These are phyloP conservation scores for Penicillium sp. DNA, from an alignment of 2,329 filamentous ascomycete species.

Conservation along the genomic window DNA sequence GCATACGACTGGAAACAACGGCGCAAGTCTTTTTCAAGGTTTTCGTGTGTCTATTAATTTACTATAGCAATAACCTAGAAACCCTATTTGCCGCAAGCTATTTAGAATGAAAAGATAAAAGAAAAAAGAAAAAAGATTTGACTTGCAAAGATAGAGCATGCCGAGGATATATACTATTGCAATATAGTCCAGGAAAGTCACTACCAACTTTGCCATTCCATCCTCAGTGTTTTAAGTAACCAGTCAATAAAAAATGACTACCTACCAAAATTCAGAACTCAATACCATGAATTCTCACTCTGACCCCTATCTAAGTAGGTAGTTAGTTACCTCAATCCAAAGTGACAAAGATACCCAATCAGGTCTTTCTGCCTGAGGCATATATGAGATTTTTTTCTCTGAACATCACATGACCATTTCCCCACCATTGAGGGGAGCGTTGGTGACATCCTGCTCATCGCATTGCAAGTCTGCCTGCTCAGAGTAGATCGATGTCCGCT, in stretches of 20 bases:
- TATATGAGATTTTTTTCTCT: slow-evolving; percentile 16
- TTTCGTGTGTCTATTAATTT: not conserved
- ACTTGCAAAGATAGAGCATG: too few relatives aligned
- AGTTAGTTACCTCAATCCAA: too few relatives aligned
- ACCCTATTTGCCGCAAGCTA: too few relatives aligned
- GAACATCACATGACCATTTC: slow-evolving; percentile 30
- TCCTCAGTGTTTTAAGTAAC: too few relatives aligned
- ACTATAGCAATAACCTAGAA: not conserved
- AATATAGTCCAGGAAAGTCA: not conserved
- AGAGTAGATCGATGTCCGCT: slow-evolving; percentile 22
- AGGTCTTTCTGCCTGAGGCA: slow-evolving; percentile 21
- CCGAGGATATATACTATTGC: too few relatives aligned
- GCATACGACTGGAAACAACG: not conserved
- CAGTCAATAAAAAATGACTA: too few relatives aligned
- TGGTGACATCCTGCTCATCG: slow-evolving; percentile 21
- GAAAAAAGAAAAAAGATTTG: not conserved
- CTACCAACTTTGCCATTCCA: not conserved
- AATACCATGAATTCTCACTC: not conserved
- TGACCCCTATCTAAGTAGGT: too few relatives aligned
- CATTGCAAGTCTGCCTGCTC: slow-evolving; percentile 15
- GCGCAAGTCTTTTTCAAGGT: not conserved
- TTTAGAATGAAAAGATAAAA: not conserved
- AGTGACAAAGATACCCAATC: not conserved
- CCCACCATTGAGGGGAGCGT: slow-evolving; percentile 24
- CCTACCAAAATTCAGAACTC: too few relatives aligned